Base-by-base conservation (phyloP, 2,329 filamentous ascomycete species). In the Paecilomyces sp. region DNA sequence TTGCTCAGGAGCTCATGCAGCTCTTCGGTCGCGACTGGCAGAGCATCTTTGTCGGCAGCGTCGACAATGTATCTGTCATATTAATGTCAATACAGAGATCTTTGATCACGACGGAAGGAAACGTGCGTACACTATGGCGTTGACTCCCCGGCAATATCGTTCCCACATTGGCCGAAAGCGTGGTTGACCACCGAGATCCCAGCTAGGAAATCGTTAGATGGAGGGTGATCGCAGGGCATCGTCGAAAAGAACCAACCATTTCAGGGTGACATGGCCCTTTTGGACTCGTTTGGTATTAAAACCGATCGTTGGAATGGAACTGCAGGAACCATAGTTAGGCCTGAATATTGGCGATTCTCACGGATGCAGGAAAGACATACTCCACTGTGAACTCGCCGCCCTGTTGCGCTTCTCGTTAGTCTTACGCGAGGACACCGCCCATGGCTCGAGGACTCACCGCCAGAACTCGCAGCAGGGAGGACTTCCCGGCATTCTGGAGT, bases 231-330 rank as follows among this genome's bases (percentile, higher is more conserved):
- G 73, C 70, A 74, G 66, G 54, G 24, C 56, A 58, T 62, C 51
- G 60, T 58, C 57, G 62, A 61, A 34, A 60, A 64, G 33, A 18
- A 77, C 82, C 73, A 74, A 88, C 85, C 94, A 99, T 79, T 97
- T 97, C 71, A 99, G 83, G 68, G 94, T 96, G 75, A 99, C 94
- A 85, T 97, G 93, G 68, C 94, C 94, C 73, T 94, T 93, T 79
- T 97, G 92, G 69, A 99, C 92, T 67, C 90, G 88, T 83, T 97
- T 97, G 87, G 97, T 96, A 77, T 97, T 99, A 82, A 97, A 97
- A 66, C 94, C 94, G 70, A 99, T 93, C 15, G 94, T 99, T 63
- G 94, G 94, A 75, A 97, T 97, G 66, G 93, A 96, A 82, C 93
- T 97, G 80, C 72, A 78, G 66, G 70, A 72, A 66, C 71, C 67